Percentiles rank a stretch among this genome's conserved stretches.
Conservation (phyloP, 306 rosid genomes). For the Styphnolobium japonicum region DNA sequence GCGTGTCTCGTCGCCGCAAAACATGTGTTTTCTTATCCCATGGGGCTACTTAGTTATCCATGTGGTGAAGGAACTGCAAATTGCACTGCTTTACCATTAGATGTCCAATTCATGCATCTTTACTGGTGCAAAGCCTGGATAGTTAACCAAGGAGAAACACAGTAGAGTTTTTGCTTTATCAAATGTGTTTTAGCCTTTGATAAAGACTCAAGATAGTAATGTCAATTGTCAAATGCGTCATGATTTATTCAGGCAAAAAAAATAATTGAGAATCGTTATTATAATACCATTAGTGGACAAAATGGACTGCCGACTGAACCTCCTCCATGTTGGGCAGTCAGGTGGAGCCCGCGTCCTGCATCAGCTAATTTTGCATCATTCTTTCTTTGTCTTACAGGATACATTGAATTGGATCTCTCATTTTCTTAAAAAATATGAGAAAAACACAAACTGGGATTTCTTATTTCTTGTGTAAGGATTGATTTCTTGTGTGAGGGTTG, state of each 20-base stretch:
- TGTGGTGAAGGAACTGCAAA: neutral
- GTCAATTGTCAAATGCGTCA: conserved; percentile 26
- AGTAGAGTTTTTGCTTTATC: neutral
- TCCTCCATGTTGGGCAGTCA: conserved; percentile 30
- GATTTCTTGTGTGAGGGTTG: neutral
- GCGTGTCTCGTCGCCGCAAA: conserved; percentile 24
- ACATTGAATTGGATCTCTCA: neutral
- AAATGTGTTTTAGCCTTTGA: conserved; percentile 5
- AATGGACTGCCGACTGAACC: conserved; percentile 37
- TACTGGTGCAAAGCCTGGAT: neutral
- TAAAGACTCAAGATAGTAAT: neutral
- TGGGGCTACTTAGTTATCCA: neutral
- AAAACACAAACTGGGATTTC: neutral
- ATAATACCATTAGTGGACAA: conserved; percentile 20
- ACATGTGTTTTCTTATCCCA: neutral
- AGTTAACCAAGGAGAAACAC: neutral
- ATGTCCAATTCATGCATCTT: conserved; percentile 35
- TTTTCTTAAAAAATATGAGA: neutral
- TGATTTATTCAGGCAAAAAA: neutral
- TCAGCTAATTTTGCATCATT: neutral
- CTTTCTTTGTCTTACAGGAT: neutral
- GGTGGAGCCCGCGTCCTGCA: conserved; percentile 7
- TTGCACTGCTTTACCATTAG: conserved; percentile 11
- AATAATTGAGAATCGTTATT: neutral
- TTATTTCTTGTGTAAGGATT: neutral